A percentile compares a stretch with the other conserved stretches of the same genome.
phyloP scores from a whole-genome alignment of 768 basidiomycete genomes.

The Pulveroboletus sp. region DNA sequence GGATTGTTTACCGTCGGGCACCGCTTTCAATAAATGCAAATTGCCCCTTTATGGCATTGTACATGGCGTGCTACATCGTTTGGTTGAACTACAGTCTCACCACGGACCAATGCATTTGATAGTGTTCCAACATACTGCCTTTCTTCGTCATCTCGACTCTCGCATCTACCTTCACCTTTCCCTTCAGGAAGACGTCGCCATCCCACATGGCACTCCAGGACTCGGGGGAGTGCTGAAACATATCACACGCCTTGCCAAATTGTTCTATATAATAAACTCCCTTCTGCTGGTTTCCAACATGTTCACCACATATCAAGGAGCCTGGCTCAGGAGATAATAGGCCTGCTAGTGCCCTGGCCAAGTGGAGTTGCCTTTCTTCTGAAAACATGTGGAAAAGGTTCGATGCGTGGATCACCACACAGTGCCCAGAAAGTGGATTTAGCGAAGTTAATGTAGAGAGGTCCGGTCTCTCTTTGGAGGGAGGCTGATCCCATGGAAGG shows the following conservation, averaged over 20 bases:
- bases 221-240: slow-evolving; percentile 32
- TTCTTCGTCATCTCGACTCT: background rate
- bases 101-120: slow-evolving; percentile 10
- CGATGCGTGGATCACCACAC: slow-evolving; percentile 47
- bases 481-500: slow-evolving; percentile 26
- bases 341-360: slow-evolving; percentile 27
- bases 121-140: background rate
- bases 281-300: slow-evolving; percentile 14
- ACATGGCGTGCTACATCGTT: too few species aligned
- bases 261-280: background rate
- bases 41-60: background rate
- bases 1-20: too few species aligned
- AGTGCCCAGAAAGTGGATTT: slow-evolving; percentile 42
- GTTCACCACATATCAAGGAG: slow-evolving; percentile 30
- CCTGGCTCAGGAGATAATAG: slow-evolving; percentile 28
- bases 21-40: slow-evolving; percentile 18
- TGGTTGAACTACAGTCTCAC: too few species aligned
- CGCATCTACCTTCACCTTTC: slow-evolving; percentile 6
- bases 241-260: background rate
- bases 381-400: slow-evolving; percentile 42
- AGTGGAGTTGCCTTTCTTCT: slow-evolving; percentile 23
- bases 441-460: slow-evolving; percentile 39
- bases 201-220: slow-evolving; percentile 38
- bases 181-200: slow-evolving; percentile 29
- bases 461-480: slow-evolving; percentile 20